Base-by-base conservation (phyloP, 2,329 filamentous ascomycete genomes). In the Lithohypha guttulata region DNA sequence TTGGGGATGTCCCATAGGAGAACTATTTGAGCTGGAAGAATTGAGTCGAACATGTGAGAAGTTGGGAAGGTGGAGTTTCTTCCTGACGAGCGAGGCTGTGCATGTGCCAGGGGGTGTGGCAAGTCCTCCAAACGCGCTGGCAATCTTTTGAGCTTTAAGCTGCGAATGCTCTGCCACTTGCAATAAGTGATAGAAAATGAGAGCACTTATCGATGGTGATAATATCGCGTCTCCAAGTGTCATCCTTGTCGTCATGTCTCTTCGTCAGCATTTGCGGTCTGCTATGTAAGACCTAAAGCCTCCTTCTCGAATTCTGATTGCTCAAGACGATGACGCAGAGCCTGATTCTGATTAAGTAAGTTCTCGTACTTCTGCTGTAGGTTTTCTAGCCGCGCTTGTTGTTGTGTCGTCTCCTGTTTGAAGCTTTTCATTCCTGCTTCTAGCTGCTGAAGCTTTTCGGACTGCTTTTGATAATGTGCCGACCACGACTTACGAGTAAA, bases 51-150 rank as follows among this genome's bases (percentile, higher is more conserved):
- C 59, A 42, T 67, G 64, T 51, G 51, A 52, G 37, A 49, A 55
- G 42, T 51, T 52, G 34, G 46, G 49, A 2, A 51, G 63, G 15
- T 65, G 57, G 58, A 55, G 48, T 2, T 73, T 73, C 43, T 73
- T 73, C 43, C 52, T 73, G 14, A 60, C 61, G 1, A 68, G 63
- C 14, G 46, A 50, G 29, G 48, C 44, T 4, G 43, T 41, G 37
- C 43, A 52, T 44, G 50, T 52, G 6, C 47, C 49, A 4, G 51
- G 51, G 6, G 51, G 48, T 7, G 51, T 53, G 10, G 51, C 51
- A 2, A 51, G 48, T 43, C 51, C 51, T 9, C 47, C 49, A 5
- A 51, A 51, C 42, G 51, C 45, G 1, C 43, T 53, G 14, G 51
- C 51, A 14, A 51, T 53, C 20, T 51, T 53, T 21, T 53, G 31